Evolutionary conservation across 108 stramenopile genomes (phyloP), one percentile per base, ranked within the genome.

Genomic region (Aurantiochytrium sp.): DNA sequence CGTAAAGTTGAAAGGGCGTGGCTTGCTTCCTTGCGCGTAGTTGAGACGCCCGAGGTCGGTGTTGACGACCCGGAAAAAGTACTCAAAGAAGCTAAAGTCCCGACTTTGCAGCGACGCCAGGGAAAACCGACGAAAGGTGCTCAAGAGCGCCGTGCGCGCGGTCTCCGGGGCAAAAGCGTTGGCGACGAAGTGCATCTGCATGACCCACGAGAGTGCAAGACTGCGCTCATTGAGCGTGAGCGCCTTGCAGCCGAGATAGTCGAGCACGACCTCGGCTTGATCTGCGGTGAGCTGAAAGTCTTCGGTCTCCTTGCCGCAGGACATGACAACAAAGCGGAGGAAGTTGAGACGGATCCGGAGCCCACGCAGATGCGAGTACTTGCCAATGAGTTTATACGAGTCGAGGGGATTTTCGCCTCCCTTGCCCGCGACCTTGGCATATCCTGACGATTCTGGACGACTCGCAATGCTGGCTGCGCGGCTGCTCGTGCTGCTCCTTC

Each of bases 1-100:
- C 10, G 59, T 65, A 3, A 65, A 65, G 59, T 65, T 65, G 24
- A 65, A 65, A 24, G 73, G 73, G 15, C 45, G 39, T 12, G 73
- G 73, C 30, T 81, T 81, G 73, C 73, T 30, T 8, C 42, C 39
- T 22, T 15, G 39, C 2, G 36, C 12, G 24, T 81, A 81, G 19
- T 41, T 17, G 42, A 81, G 42, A 37, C 39, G 45, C 12, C 73
- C 73, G 12, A 41, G 10, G 45, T 81, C 73, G 1, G 30, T 24
- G 32, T 81, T 81, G 73, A 81, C 73, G 8, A 81, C 73, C 12
- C 45, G 73, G 32, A 81, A 81, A 81, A 81, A 81, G 3, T 81
- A 81, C 39, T 81, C 42, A 42, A 81, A 81, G 45, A 81, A 81
- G 45, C 42, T 48, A 39, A 81, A 81, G 30, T 41, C 45, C 39